Percentiles rank a stretch among this genome's conserved stretches.
Conservation (phyloP, 2,329 filamentous ascomycete species). For the Neonectria magnoliae region DNA sequence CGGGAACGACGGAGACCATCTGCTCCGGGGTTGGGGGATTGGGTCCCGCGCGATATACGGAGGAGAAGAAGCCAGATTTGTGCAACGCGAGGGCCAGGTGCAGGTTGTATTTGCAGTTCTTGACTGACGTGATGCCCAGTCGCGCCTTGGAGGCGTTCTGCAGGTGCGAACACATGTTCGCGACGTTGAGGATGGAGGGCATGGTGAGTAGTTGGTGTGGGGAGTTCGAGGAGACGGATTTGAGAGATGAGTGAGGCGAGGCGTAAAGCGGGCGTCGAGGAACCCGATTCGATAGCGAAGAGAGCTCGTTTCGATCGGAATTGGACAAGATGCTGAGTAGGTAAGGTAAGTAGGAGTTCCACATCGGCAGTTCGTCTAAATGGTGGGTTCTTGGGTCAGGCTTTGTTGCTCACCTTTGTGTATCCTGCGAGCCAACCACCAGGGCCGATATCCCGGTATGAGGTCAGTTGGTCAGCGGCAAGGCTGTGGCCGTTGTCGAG, state of each 20-base stretch:
- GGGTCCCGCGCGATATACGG: conserved; percentile 77
- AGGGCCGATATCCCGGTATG: not conserved
- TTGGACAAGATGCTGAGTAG: conserved; percentile 10
- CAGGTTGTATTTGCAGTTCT: conserved; percentile 83
- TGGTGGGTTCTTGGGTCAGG: not conserved
- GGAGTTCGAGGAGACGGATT: not conserved
- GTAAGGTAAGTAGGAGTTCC: conserved; percentile 22
- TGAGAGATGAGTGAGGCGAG: not conserved
- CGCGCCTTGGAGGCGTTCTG: conserved; percentile 89
- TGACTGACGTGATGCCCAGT: conserved; percentile 84
- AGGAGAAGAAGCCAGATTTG: conserved; percentile 82
- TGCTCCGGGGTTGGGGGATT: conserved; percentile 60
- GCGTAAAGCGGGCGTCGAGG: not conserved
- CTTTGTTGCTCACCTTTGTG: conserved; percentile 25
- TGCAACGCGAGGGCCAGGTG: conserved; percentile 80
- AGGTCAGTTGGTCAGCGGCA: conserved; percentile 12
- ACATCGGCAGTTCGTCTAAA: conserved; percentile 1
- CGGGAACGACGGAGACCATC: conserved; percentile 59
- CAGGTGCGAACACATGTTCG: conserved; percentile 87
- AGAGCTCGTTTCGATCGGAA: conserved; percentile 5
- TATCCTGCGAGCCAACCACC: conserved; percentile 2
- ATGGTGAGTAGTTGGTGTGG: conserved; percentile 38
- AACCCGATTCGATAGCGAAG: not conserved
- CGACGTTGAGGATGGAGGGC: conserved; percentile 72
- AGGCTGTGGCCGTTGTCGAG: conserved; percentile 13